Evolutionary conservation across 2,329 filamentous ascomycete species (phyloP).

Genomic region (Aspergillus tanneri): DNA sequence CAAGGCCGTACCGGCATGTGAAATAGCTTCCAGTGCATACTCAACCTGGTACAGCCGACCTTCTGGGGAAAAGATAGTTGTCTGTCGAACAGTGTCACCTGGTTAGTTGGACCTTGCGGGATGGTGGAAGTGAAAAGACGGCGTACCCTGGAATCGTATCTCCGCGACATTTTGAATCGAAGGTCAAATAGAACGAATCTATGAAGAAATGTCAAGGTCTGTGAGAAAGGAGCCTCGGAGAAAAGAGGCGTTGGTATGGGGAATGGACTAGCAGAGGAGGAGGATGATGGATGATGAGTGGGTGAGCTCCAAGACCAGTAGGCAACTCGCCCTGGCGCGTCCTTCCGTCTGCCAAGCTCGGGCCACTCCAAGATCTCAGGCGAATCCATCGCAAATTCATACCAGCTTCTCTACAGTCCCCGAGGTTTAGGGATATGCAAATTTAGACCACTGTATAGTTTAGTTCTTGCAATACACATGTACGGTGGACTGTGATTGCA

Average conservation of each 20-base stretch:
- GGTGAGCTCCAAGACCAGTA: constrained; percentile 37
- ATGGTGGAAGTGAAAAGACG: constrained; percentile 19
- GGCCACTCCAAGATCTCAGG: constrained; percentile 28
- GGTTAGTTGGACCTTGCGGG: constrained; percentile 36
- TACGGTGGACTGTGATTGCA: constrained; percentile 4
- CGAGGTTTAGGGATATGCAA: background rate
- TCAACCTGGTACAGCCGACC: constrained; percentile 98
- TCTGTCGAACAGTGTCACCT: constrained; percentile 57
- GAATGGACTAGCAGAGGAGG: constrained; percentile 20
- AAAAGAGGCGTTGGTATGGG: constrained; percentile 10
- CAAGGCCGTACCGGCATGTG: constrained; percentile 93
- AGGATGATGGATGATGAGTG: constrained; percentile 21
- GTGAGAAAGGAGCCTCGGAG: background rate
- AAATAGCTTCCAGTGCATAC: constrained; percentile 98
- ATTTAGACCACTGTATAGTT: too few species aligned
- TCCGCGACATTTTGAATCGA: constrained; percentile 74
- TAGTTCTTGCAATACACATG: background rate
- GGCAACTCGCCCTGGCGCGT: constrained; percentile 44
- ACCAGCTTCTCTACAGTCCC: background rate
- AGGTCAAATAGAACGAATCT: constrained; percentile 11
- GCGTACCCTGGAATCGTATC: constrained; percentile 93
- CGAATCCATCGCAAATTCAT: constrained; percentile 19
- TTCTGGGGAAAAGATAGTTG: constrained; percentile 99
- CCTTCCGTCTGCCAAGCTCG: constrained; percentile 40
- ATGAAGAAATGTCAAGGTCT: constrained; percentile 4